Percentiles rank a stretch among this genome's conserved stretches.
Evolutionary conservation across 2,329 filamentous ascomycete species (phyloP).

Genomic region (Talaromyces sp.): DNA sequence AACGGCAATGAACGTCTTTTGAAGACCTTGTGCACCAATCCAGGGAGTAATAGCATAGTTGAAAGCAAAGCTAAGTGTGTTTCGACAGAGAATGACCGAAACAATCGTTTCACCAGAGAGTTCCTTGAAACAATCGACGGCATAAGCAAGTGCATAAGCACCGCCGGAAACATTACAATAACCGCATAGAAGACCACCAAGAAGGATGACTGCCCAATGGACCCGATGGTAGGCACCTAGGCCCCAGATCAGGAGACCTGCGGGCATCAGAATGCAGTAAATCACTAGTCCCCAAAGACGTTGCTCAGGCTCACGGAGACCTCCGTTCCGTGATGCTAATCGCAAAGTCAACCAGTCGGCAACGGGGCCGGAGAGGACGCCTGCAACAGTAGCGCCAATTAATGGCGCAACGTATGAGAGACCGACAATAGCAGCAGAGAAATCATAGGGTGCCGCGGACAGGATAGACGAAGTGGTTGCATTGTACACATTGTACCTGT

Average conservation of each 20-base stretch:
- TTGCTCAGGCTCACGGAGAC: slow-evolving; percentile 28
- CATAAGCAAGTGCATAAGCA: slow-evolving; percentile 46
- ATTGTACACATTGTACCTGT: slow-evolving; percentile 34
- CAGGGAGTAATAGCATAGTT: slow-evolving; percentile 52
- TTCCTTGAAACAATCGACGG: slow-evolving; percentile 50
- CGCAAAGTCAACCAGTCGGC: slow-evolving; percentile 26
- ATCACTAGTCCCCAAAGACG: slow-evolving; percentile 24
- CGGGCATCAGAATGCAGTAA: slow-evolving; percentile 17
- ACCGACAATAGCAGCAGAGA: slow-evolving; percentile 27
- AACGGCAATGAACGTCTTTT: slow-evolving; percentile 46
- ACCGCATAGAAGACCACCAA: slow-evolving; percentile 49
- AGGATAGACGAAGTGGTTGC: slow-evolving; percentile 31
- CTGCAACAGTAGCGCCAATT: slow-evolving; percentile 23
- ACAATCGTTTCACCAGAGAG: slow-evolving; percentile 50
- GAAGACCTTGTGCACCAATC: slow-evolving; percentile 42
- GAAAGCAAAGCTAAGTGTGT: slow-evolving; percentile 35
- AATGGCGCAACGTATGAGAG: slow-evolving; percentile 26
- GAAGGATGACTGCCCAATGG: slow-evolving; percentile 51
- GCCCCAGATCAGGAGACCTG: slow-evolving; percentile 30
- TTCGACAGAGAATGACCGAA: slow-evolving; percentile 50
- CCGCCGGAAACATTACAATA: slow-evolving; percentile 45
- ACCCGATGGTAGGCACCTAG: slow-evolving; percentile 49
- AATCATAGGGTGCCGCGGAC: slow-evolving; percentile 28
- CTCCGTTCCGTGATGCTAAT: slow-evolving; percentile 24
- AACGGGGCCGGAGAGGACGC: slow-evolving; percentile 22